Base-by-base conservation (phyloP, 2,329 filamentous ascomycete genomes). In the Stemphylium beticola region DNA sequence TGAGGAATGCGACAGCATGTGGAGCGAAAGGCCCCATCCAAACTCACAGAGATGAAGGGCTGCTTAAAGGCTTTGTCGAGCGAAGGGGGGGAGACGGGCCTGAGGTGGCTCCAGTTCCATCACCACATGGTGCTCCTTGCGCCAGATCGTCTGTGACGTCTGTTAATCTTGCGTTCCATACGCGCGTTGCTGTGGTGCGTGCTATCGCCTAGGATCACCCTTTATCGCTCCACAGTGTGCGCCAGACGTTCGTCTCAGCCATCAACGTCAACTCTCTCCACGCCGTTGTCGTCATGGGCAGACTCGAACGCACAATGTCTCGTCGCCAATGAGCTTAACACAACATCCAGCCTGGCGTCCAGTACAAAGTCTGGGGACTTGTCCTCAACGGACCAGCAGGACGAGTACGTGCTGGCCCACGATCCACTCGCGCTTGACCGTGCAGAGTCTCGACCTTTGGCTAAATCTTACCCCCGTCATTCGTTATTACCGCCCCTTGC, bases 171-270 rank as follows among this genome's bases (percentile, higher is more conserved):
- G 38, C 40, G 55, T 47, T 50, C 50, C 33, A 40, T 46, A 50
- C 45, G 45, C 48, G 40, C 43, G 43, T 52, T 58, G 55, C 40
- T 49, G 52, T 36, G 50, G 24, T 33, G 41, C 15, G 42, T 36
- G 53, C 38, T 45, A 44, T 50, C 17, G 29, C 29, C 47, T 18
- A 34, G 52, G 52, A 52, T 58, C n/a, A 45, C 40, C 33, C 52
- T 51, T 12, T 38, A 43, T 48, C 38, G 51, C 42, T 55, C 55
- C 47, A 44, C 52, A 38, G 22, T 10, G 33, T 37, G 48, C 51
- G 46, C 52, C 36, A 40, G 42, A 50, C 36, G 51, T 52, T 57
- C 55, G 53, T 60, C 49, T 56, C 53, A 56, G 43, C 49, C 53
- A 38, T 33, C 48, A 24, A 44, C 41, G 52, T 44, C 42, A 32